These are phyloP conservation scores for Pontederia paniculata DNA, from an alignment of 176 grass and related monocot genomes.

Conservation along the genomic window DNA sequence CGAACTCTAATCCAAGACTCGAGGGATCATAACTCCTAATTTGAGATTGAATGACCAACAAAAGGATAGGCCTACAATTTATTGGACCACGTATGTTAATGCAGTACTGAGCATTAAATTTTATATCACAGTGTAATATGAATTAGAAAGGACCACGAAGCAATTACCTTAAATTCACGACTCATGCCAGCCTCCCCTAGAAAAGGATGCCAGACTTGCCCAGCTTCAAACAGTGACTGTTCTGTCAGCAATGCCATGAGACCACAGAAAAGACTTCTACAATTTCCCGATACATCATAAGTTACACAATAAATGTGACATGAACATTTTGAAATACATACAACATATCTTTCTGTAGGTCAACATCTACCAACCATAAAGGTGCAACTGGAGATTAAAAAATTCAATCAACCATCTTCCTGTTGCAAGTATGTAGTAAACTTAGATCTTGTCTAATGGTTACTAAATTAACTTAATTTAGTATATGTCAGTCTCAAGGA, in stretches of 20 bases:
- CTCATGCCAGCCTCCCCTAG: slow-evolving; percentile 46
- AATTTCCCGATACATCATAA: slow-evolving; percentile 1
- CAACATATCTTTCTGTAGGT: not conserved
- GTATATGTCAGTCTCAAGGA: no score
- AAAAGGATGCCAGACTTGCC: slow-evolving; percentile 73
- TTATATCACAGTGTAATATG: not conserved
- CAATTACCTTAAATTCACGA: slow-evolving; percentile 81
- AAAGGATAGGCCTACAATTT: slow-evolving; percentile 64
- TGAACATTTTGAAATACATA: not conserved
- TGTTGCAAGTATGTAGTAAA: no score
- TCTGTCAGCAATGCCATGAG: slow-evolving; percentile 64
- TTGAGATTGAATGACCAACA: slow-evolving; percentile 57
- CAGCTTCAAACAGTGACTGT: slow-evolving; percentile 63
- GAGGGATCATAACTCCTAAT: slow-evolving; percentile 51
- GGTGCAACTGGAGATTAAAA: no score
- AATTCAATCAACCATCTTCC: no score
- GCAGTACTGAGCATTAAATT: not conserved
- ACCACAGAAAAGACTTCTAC: slow-evolving; percentile 85
- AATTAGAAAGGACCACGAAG: not conserved
- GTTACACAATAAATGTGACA: no score
- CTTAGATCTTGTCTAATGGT: no score
- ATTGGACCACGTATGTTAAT: not conserved
- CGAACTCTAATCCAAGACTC: slow-evolving; percentile 64
- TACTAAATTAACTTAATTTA: no score
- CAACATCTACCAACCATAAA: not conserved